A percentile compares a stretch with the other conserved stretches of the same genome.
Conservation (phyloP, 208 protist species). For the Trypanosoma melophagium region DNA sequence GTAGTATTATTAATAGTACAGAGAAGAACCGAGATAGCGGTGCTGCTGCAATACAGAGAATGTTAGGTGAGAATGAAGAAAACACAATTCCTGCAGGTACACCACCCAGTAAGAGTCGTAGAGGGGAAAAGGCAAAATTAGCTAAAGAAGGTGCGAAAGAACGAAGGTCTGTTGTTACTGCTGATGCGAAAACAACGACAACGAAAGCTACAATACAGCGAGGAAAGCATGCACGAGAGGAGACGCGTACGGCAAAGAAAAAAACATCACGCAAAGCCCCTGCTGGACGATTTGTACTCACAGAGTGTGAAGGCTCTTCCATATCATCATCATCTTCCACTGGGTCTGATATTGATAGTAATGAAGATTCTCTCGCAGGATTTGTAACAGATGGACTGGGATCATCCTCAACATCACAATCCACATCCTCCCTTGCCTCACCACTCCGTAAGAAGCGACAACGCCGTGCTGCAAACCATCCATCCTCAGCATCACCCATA, state of each 20-base stretch:
- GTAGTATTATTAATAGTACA: background rate
- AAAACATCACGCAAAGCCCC: background rate
- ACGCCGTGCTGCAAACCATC: background rate
- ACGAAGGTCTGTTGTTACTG: background rate
- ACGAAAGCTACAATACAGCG: background rate
- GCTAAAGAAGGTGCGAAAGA: background rate
- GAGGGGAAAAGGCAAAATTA: too few relatives aligned
- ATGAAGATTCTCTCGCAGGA: background rate
- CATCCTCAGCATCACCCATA: background rate
- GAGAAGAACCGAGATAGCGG: too few relatives aligned
- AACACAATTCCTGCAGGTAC: too few relatives aligned
- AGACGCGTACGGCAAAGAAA: background rate
- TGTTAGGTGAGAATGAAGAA: background rate
- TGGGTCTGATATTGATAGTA: background rate
- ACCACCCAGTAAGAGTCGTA: too few relatives aligned
- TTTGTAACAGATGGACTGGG: slow-evolving; percentile 2
- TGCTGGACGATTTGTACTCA: slow-evolving; percentile 13
- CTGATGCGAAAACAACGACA: background rate
- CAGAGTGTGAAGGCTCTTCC: slow-evolving; percentile 16
- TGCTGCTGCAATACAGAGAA: background rate
- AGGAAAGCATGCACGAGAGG: too few relatives aligned
- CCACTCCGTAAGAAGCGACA: slow-evolving; percentile 1
- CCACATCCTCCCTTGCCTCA: background rate
- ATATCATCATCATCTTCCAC: slow-evolving; percentile 2
- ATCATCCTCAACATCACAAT: background rate